Conservation (phyloP, 306 rosid genomes). For the Trifolium subterraneum region DNA sequence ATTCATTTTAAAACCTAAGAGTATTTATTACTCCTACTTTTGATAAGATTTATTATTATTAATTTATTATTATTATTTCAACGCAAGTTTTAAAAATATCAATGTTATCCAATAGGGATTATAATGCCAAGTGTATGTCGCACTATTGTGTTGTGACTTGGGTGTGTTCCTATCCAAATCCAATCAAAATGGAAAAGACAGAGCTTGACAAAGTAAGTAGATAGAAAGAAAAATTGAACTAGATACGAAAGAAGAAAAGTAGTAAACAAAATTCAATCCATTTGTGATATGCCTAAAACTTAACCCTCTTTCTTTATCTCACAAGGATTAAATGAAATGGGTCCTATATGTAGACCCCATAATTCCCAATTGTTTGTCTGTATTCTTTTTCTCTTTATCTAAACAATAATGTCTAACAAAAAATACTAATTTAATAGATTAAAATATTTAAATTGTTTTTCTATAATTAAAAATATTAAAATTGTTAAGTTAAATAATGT, state of each 20-base stretch:
- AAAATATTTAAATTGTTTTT: no score
- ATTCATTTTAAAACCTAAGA: no score
- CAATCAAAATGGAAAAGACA: not conserved
- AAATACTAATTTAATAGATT: no score
- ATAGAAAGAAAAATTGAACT: slow-evolving; percentile 14
- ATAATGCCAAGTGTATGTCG: slow-evolving; percentile 13
- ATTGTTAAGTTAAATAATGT: no score
- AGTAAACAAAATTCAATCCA: slow-evolving; percentile 19
- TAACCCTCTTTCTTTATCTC: slow-evolving; percentile 3
- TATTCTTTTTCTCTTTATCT: slow-evolving; percentile 5
- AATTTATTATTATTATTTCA: no score
- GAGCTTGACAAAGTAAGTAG: slow-evolving; percentile 15
- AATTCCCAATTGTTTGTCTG: slow-evolving; percentile 21
- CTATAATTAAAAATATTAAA: no score
- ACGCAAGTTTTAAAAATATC: no score
- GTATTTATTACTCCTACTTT: no score
- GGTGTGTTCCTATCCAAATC: slow-evolving; percentile 10
- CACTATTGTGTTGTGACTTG: not conserved
- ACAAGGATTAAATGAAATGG: slow-evolving; percentile 24
- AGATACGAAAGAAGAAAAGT: slow-evolving; percentile 11
- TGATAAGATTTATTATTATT: no score
- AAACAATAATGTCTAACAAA: not conserved
- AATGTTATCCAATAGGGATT: not conserved
- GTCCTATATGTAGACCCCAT: slow-evolving; percentile 15
- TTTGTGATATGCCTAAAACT: not conserved